Conservation (phyloP, 2,329 filamentous ascomycete genomes). For the Colletotrichum trifolii region DNA sequence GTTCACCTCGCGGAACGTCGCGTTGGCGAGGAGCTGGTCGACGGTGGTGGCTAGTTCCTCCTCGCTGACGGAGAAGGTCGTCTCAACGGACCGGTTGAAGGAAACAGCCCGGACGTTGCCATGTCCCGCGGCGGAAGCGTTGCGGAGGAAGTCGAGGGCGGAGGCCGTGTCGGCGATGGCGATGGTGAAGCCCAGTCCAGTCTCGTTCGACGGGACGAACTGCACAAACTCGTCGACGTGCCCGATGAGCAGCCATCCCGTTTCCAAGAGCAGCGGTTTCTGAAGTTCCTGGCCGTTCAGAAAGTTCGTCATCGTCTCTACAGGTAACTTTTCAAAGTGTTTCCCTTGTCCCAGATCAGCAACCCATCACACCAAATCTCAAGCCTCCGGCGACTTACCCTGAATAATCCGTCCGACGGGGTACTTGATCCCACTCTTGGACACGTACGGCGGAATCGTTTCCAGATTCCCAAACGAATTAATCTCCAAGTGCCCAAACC, state of each 20-base stretch:
- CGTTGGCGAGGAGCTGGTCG: conserved; percentile 29
- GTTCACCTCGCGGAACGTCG: conserved; percentile 26
- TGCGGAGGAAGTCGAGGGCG: conserved; percentile 41
- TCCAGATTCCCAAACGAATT: conserved; percentile 49
- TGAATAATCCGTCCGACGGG: background rate
- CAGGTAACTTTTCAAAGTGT: conserved; percentile 37
- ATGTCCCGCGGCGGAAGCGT: conserved; percentile 39
- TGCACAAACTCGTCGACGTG: conserved; percentile 51
- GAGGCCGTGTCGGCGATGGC: conserved; percentile 39
- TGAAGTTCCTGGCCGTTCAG: conserved; percentile 49
- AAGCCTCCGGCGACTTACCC: background rate
- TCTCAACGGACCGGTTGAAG: background rate
- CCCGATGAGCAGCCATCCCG: conserved; percentile 45
- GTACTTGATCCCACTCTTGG: conserved; percentile 15
- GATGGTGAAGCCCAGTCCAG: conserved; percentile 39
- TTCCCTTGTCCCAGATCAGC: conserved; percentile 7
- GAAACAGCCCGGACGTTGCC: conserved; percentile 33
- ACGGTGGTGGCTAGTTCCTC: conserved; percentile 27
- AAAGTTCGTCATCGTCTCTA: conserved; percentile 44
- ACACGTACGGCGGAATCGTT: conserved; percentile 48
- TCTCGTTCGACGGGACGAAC: conserved; percentile 41
- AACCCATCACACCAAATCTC: too few relatives aligned
- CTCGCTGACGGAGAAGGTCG: background rate
- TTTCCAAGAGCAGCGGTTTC: conserved; percentile 47
- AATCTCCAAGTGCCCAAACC: conserved; percentile 47